A percentile compares a stretch with the other conserved stretches of the same genome.
phyloP scores from a whole-genome alignment of 768 basidiomycete species.

The Amyloporia xantha region DNA sequence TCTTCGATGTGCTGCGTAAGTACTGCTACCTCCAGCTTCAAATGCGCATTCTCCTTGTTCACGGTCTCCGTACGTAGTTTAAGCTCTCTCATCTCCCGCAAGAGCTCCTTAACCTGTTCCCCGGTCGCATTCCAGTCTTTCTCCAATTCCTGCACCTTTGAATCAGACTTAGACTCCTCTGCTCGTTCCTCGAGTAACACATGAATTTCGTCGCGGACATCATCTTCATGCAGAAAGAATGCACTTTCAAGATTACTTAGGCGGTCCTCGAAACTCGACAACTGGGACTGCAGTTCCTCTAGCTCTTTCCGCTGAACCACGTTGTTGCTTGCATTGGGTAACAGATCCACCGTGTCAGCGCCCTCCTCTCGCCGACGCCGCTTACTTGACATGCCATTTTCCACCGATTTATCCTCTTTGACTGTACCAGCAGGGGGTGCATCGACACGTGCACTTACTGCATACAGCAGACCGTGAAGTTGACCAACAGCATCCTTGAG shows the following conservation, averaged over 20 bases:
- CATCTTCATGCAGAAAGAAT: background rate
- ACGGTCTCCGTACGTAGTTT: background rate
- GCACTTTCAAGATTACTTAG: background rate
- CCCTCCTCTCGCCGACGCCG: background rate
- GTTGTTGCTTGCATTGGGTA: background rate
- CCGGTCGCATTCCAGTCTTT: background rate
- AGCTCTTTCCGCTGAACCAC: background rate
- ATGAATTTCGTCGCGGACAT: background rate
- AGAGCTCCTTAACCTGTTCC: background rate
- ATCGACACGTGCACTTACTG: background rate
- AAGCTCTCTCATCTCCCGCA: background rate
- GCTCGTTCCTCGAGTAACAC: background rate
- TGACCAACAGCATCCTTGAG: background rate
- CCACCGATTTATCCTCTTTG: background rate
- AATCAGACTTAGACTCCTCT: too few species aligned
- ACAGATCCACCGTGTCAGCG: too few species aligned
- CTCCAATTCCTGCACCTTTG: background rate
- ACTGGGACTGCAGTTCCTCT: background rate
- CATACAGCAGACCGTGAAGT: background rate
- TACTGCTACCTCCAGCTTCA: background rate
- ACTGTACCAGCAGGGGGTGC: background rate
- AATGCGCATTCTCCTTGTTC: background rate
- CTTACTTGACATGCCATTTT: background rate
- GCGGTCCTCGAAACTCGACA: background rate
- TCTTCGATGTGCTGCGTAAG: background rate